A percentile compares a stretch with the other conserved stretches of the same genome.
phyloP scores from a whole-genome alignment of 768 basidiomycete genomes.

The Chlorophyllum brunneum region DNA sequence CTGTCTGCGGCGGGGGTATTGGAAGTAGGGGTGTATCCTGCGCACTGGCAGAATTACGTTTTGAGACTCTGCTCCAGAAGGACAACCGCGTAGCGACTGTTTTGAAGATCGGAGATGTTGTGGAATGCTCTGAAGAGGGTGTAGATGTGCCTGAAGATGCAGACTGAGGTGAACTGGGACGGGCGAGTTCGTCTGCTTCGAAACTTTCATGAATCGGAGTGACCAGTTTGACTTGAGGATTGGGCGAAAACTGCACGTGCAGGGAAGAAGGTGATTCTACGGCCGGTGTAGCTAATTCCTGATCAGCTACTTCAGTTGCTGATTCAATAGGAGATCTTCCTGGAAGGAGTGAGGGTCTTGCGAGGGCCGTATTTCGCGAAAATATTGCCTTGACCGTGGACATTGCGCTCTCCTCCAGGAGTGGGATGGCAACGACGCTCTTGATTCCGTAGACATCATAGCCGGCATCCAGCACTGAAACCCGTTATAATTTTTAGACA shows the following conservation, averaged over 20 bases:
- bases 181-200: conserved; percentile 17
- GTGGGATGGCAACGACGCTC: conserved; percentile 66
- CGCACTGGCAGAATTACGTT: conserved; percentile 28
- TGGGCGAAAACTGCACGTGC: conserved; percentile 53
- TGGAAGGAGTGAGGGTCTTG: conserved; percentile 44
- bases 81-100: conserved; percentile 63
- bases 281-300: conserved; percentile 5
- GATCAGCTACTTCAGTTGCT: conserved; percentile 16
- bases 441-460: conserved; percentile 67
- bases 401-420: conserved; percentile 61
- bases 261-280: conserved; percentile 18
- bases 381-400: conserved; percentile 48
- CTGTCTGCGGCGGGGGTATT: conserved; percentile 21
- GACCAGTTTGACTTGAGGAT: conserved; percentile 42
- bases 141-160: conserved; percentile 52
- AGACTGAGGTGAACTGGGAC: conserved; percentile 38
- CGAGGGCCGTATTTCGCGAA: conserved; percentile 40
- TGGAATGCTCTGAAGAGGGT: conserved; percentile 44
- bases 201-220: conserved; percentile 31
- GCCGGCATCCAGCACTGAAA: conserved; percentile 57
- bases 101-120: conserved; percentile 54
- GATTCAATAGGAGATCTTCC: conserved; percentile 8
- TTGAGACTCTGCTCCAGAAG: conserved; percentile 69
- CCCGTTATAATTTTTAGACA: not conserved
- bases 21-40: conserved; percentile 15